Evolutionary conservation across 2,329 filamentous ascomycete species (phyloP).

Genomic region (Penicillium sp.): DNA sequence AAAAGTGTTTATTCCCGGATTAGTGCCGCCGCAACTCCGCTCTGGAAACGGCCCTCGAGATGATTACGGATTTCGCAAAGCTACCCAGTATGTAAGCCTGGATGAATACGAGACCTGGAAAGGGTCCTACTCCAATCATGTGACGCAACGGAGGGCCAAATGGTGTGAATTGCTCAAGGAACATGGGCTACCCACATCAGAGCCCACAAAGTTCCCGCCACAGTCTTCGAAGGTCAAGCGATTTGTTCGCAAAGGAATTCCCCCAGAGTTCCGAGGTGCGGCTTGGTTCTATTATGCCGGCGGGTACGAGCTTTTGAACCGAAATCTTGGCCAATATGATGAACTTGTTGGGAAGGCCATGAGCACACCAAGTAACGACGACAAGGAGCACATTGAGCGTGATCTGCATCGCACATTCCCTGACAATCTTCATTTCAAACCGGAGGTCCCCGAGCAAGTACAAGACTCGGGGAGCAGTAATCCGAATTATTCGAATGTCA

Average conservation of each 20-base stretch:
- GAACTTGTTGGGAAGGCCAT: conserved; percentile 66
- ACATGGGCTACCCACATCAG: conserved; percentile 67
- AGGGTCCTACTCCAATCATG: conserved; percentile 68
- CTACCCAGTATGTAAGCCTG: conserved; percentile 71
- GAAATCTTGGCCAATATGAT: conserved; percentile 74
- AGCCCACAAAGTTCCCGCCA: conserved; percentile 74
- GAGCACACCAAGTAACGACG: conserved; percentile 63
- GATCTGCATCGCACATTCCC: conserved; percentile 93
- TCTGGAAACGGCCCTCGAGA: conserved; percentile 56
- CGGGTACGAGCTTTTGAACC: conserved; percentile 73
- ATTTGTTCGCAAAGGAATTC: conserved; percentile 89
- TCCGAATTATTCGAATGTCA: conserved; percentile 34
- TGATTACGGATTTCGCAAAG: conserved; percentile 89
- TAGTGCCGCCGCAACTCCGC: conserved; percentile 39
- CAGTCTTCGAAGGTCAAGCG: conserved; percentile 81
- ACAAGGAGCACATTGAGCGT: conserved; percentile 87
- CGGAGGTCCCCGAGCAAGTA: conserved; percentile 42
- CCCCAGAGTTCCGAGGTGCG: conserved; percentile 88
- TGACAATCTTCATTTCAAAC: conserved; percentile 88
- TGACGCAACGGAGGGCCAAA: conserved; percentile 72
- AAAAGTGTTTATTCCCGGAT: conserved; percentile 35
- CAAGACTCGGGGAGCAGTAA: conserved; percentile 35
- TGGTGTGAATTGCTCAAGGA: conserved; percentile 78
- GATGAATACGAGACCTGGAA: conserved; percentile 84
- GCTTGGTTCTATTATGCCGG: conserved; percentile 97